A percentile compares a stretch with the other conserved stretches of the same genome.
These are phyloP conservation scores for Lenzites betulinus DNA, from an alignment of 768 basidiomycete species.

Conservation along the genomic window DNA sequence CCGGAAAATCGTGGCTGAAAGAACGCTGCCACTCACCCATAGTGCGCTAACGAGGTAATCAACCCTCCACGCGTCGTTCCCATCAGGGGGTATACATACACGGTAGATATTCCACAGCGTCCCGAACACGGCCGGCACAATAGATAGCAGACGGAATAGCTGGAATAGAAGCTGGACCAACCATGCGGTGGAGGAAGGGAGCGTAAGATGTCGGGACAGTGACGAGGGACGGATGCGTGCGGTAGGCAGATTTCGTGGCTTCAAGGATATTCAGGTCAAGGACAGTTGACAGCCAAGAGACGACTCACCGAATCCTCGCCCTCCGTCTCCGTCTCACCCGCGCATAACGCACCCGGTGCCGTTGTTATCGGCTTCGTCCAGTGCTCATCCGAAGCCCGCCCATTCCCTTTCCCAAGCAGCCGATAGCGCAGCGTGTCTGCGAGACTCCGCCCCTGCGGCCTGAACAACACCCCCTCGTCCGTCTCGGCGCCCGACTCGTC, in stretches of 20 bases:
- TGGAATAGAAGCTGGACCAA: constrained; percentile 68
- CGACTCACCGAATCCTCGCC: constrained; percentile 71
- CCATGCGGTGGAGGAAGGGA: constrained; percentile 50
- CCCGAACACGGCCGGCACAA: constrained; percentile 73
- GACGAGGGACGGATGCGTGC: constrained; percentile 43
- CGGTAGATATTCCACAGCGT: constrained; percentile 63
- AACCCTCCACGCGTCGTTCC: constrained; percentile 40
- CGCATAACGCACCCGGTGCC: constrained; percentile 55
- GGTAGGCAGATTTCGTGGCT: constrained; percentile 72
- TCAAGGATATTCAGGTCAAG: not conserved
- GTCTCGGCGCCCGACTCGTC: constrained; percentile 15
- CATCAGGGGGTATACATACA: constrained; percentile 48
- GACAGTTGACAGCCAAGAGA: not conserved
- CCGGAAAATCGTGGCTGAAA: not conserved
- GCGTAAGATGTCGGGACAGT: constrained; percentile 29
- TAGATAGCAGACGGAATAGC: constrained; percentile 64
- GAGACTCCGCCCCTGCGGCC: constrained; percentile 6
- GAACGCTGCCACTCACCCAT: constrained; percentile 53
- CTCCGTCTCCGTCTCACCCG: constrained; percentile 81
- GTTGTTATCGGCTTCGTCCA: constrained; percentile 55
- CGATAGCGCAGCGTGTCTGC: constrained; percentile 23
- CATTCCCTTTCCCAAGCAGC: constrained; percentile 28
- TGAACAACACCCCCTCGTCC: constrained; percentile 8
- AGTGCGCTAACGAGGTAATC: constrained; percentile 70
- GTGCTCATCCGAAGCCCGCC: constrained; percentile 15